Conservation (phyloP, 306 rosid genomes). For the Pterocarpus santalinus region DNA sequence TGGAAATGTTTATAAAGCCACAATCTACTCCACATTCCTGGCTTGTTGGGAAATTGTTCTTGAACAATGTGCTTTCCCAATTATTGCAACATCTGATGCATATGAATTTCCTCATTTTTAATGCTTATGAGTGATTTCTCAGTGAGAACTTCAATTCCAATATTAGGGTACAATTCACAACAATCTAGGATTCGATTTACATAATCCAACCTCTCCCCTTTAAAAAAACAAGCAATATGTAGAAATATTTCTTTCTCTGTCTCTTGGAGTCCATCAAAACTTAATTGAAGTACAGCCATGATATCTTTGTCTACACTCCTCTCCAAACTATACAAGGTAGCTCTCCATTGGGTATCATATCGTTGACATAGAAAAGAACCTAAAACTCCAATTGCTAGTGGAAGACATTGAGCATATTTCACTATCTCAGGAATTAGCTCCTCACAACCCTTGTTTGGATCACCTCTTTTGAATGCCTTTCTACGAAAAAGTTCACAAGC, state of each 20-base stretch:
- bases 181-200: slow-evolving; percentile 15
- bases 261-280: slow-evolving; percentile 24
- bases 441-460: neutral
- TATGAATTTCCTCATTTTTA: slow-evolving; percentile 37
- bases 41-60: neutral
- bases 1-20: slow-evolving; percentile 27
- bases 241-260: slow-evolving; percentile 30
- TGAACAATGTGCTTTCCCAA: slow-evolving; percentile 41
- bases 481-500: slow-evolving; percentile 17
- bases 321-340: neutral
- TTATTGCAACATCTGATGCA: slow-evolving; percentile 45
- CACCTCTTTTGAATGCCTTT: slow-evolving; percentile 31
- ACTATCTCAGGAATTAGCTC: neutral
- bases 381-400: neutral
- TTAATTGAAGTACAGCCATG: slow-evolving; percentile 21
- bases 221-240: slow-evolving; percentile 46
- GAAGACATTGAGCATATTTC: slow-evolving; percentile 18
- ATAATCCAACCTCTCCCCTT: neutral
- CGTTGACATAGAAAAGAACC: slow-evolving; percentile 37
- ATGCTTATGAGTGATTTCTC: slow-evolving; percentile 42
- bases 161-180: slow-evolving; percentile 7
- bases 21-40: slow-evolving; percentile 41
- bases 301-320: neutral
- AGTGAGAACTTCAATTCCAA: slow-evolving; percentile 1
- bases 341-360: slow-evolving; percentile 36